Conservation (phyloP, 164 flowering plant species). For the Kalanchoe fedtschenkoi region DNA sequence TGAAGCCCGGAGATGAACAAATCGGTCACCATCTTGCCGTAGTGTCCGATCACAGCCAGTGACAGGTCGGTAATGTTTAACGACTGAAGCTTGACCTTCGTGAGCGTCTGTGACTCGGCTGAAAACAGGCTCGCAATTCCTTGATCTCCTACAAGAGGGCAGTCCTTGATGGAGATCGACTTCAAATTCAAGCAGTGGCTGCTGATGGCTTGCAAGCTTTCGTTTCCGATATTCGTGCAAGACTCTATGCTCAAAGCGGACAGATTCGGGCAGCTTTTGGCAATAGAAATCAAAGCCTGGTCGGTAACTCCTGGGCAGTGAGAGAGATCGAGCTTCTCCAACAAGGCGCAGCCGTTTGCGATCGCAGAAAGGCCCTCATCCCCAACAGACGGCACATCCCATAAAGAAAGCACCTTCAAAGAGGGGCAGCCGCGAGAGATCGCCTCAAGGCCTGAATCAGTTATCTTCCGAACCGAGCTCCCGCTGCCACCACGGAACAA, state of each 20-base stretch:
- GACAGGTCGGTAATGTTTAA: slow-evolving; percentile 16
- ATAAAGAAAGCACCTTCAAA: slow-evolving; percentile 34
- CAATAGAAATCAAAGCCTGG: slow-evolving; percentile 20
- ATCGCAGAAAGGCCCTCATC: slow-evolving; percentile 45
- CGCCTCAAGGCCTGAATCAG: slow-evolving; percentile 45
- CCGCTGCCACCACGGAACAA: slow-evolving; percentile 41
- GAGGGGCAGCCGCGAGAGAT: slow-evolving; percentile 70
- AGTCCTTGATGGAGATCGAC: slow-evolving; percentile 18
- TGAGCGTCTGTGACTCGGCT: not conserved
- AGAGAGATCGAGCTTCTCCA: slow-evolving; percentile 39
- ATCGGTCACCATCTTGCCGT: slow-evolving; percentile 12
- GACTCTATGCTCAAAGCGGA: slow-evolving; percentile 22
- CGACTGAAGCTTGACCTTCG: slow-evolving; percentile 17
- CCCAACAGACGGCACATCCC: slow-evolving; percentile 37
- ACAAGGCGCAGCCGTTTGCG: slow-evolving; percentile 25
- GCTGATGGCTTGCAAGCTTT: slow-evolving; percentile 19
- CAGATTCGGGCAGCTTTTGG: slow-evolving; percentile 46
- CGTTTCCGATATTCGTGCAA: slow-evolving; percentile 24
- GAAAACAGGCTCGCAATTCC: slow-evolving; percentile 18
- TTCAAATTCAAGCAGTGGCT: slow-evolving; percentile 16
- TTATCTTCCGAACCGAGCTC: slow-evolving; percentile 33
- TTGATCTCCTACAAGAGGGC: slow-evolving; percentile 19
- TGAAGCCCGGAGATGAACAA: slow-evolving; percentile 17
- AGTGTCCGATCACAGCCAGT: slow-evolving; percentile 21
- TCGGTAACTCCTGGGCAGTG: slow-evolving; percentile 46